These are phyloP conservation scores for Dispira simplex DNA, from an alignment of 192 early-diverging fungal species.

Conservation along the genomic window DNA sequence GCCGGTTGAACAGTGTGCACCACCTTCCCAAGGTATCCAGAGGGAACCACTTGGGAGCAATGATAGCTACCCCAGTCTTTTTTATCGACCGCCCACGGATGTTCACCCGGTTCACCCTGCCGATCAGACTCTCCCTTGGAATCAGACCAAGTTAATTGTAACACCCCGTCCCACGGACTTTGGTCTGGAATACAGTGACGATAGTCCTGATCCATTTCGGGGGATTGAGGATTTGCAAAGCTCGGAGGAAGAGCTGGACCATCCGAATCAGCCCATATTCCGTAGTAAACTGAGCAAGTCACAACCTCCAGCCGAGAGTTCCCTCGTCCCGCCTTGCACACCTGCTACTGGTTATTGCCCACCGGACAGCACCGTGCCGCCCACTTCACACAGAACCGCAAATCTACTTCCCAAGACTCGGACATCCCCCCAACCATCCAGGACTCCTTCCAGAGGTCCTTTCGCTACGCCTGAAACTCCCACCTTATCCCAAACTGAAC, in stretches of 20 bases:
- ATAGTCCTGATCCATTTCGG: conserved; percentile 7
- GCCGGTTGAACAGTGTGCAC: not conserved
- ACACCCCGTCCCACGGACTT: not conserved
- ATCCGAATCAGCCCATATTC: too few species aligned
- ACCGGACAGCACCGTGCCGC: too few species aligned
- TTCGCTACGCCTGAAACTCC: too few species aligned
- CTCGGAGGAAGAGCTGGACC: not conserved
- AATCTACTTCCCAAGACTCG: too few species aligned
- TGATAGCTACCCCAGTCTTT: not conserved
- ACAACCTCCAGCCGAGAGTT: too few species aligned
- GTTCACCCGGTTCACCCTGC: not conserved
- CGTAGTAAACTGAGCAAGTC: too few species aligned
- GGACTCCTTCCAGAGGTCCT: too few species aligned
- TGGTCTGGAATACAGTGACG: not conserved
- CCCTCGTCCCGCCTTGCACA: too few species aligned
- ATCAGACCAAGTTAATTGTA: not conserved
- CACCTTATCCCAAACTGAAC: too few species aligned
- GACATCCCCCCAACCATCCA: too few species aligned
- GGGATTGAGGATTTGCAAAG: conserved; percentile 7
- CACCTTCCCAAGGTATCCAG: not conserved
- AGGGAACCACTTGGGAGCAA: not conserved
- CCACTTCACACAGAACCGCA: too few species aligned
- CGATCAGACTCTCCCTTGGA: not conserved
- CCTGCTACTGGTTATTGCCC: too few species aligned
- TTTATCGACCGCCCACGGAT: not conserved